These are phyloP conservation scores for Exophiala aquamarina DNA, from an alignment of 2,329 filamentous ascomycete genomes.

Conservation along the genomic window DNA sequence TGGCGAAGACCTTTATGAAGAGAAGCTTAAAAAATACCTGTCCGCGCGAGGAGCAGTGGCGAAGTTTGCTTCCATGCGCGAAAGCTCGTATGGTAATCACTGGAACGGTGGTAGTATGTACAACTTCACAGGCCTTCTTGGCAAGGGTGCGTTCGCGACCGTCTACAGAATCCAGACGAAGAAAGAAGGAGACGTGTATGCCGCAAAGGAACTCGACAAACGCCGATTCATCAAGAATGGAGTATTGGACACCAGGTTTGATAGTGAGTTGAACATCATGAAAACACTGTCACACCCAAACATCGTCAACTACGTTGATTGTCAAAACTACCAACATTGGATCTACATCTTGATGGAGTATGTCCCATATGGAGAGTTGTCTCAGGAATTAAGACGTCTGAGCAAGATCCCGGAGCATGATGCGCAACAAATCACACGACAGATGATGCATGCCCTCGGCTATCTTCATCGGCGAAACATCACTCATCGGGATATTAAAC, in stretches of 20 bases:
- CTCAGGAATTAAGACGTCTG: constrained; percentile 64
- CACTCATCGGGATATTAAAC: constrained; percentile 97
- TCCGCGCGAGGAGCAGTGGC: constrained; percentile 25
- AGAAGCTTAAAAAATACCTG: constrained; percentile 71
- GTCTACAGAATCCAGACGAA: constrained; percentile 90
- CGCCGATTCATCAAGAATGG: constrained; percentile 91
- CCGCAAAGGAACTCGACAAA: constrained; percentile 94
- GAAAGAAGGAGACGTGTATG: constrained; percentile 77
- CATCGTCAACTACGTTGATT: constrained; percentile 88
- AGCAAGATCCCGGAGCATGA: constrained; percentile 62
- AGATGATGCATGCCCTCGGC: constrained; percentile 73
- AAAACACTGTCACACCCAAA: constrained; percentile 78
- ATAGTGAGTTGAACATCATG: constrained; percentile 98
- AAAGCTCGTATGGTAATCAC: constrained; percentile 63
- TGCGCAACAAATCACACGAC: constrained; percentile 67
- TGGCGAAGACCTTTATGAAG: constrained; percentile 64
- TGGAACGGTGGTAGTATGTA: constrained; percentile 82
- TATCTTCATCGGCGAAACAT: constrained; percentile 88
- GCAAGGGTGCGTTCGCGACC: constrained; percentile 91
- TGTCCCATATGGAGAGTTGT: constrained; percentile 78
- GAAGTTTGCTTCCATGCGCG: constrained; percentile 31
- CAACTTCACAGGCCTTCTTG: constrained; percentile 77
- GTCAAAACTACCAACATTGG: constrained; percentile 76
- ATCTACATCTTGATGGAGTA: constrained; percentile 98
- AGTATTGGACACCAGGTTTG: constrained; percentile 82